Evolutionary conservation across 108 stramenopile species (phyloP).

Genomic region (Phaeodactylum tricornutum): DNA sequence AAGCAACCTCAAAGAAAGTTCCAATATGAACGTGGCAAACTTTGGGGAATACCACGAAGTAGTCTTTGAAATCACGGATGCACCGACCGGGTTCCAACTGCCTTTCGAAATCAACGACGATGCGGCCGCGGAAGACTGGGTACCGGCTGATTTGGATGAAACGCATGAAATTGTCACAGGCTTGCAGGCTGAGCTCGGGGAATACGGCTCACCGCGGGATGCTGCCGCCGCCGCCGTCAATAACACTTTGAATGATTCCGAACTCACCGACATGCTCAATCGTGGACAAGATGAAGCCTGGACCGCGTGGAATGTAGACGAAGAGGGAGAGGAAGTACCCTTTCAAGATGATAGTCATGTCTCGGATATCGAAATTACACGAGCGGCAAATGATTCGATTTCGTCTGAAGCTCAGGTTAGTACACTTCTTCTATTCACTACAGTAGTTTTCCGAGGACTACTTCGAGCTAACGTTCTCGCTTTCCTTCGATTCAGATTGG

Average conservation of each 20-base stretch:
- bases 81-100: slow-evolving; percentile 28
- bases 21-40: slow-evolving; percentile 51
- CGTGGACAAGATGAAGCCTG: slow-evolving; percentile 57
- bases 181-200: not conserved
- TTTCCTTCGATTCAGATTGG: no score
- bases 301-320: slow-evolving; percentile 81
- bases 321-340: slow-evolving; percentile 42
- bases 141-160: slow-evolving; percentile 8
- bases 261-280: not conserved
- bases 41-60: slow-evolving; percentile 72
- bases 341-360: slow-evolving; percentile 19
- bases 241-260: not conserved
- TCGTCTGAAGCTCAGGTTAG: slow-evolving; percentile 39
- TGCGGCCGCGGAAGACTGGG: slow-evolving; percentile 8
- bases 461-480: no score
- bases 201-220: not conserved
- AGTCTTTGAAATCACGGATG: slow-evolving; percentile 15
- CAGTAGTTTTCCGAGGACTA: no score
- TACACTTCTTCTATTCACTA: no score
- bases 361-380: slow-evolving; percentile 72
- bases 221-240: not conserved
- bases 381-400: slow-evolving; percentile 45
- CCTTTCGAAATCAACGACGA: slow-evolving; percentile 7
- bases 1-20: slow-evolving; percentile 16
- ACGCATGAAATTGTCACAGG: slow-evolving; percentile 20